Conservation (phyloP, 768 basidiomycete species). For the Leccinum longicurvipes region DNA sequence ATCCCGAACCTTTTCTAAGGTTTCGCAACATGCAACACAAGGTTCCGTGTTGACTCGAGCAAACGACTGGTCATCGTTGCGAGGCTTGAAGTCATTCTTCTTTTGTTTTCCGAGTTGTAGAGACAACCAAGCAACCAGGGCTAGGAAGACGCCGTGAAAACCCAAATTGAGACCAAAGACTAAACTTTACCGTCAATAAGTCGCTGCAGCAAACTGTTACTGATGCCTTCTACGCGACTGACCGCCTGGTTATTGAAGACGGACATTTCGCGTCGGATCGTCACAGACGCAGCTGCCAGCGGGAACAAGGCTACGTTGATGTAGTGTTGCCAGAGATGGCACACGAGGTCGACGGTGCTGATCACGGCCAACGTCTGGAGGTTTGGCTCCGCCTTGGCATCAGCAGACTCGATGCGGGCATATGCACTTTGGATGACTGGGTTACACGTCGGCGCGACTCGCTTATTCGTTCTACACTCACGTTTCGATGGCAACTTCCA, state of each 20-base stretch:
- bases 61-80: slow-evolving; percentile 93
- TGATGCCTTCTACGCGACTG: slow-evolving; percentile 77
- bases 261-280: slow-evolving; percentile 87
- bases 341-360: slow-evolving; percentile 76
- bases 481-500: slow-evolving; percentile 93
- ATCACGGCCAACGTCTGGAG: slow-evolving; percentile 65
- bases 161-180: background rate
- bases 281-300: slow-evolving; percentile 79
- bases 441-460: background rate
- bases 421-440: slow-evolving; percentile 50
- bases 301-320: slow-evolving; percentile 88
- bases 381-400: slow-evolving; percentile 78
- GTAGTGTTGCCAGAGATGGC: slow-evolving; percentile 97
- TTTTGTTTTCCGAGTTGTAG: slow-evolving; percentile 87
- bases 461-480: slow-evolving; percentile 39
- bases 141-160: slow-evolving; percentile 34
- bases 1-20: slow-evolving; percentile 77
- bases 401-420: slow-evolving; percentile 66
- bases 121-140: slow-evolving; percentile 70
- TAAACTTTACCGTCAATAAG: slow-evolving; percentile 71
- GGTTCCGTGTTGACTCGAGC: slow-evolving; percentile 94
- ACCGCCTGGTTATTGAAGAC: slow-evolving; percentile 88
- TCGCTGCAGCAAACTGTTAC: slow-evolving; percentile 77
- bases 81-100: slow-evolving; percentile 93
- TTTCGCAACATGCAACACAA: slow-evolving; percentile 81